A percentile compares a stretch with the other conserved stretches of the same genome.
phyloP scores from a whole-genome alignment of 345 rosid species.

The Atalantia buxifolia region DNA sequence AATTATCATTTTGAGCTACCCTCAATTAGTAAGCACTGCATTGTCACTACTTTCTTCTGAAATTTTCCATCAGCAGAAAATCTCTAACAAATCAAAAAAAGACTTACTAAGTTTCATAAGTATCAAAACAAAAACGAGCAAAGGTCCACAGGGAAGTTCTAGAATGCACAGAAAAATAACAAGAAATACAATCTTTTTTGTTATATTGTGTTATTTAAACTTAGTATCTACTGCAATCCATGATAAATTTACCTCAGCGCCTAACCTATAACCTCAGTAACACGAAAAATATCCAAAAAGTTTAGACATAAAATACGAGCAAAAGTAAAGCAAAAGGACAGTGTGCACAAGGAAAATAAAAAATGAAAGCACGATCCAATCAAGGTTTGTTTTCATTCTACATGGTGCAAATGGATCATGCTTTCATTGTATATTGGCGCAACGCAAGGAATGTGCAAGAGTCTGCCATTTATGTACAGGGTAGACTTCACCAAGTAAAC shows the following conservation, averaged over 20 bases:
- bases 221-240: background rate
- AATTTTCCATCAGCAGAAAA: background rate
- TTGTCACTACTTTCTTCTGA: background rate
- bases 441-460: background rate
- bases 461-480: background rate
- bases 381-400: background rate
- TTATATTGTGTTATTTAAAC: background rate
- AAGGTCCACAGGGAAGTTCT: background rate
- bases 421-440: background rate
- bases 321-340: background rate
- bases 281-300: no score
- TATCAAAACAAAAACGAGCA: background rate
- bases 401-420: background rate
- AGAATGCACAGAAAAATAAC: background rate
- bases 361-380: background rate
- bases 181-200: background rate
- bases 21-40: background rate
- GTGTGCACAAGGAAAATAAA: no score
- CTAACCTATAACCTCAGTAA: no score
- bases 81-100: background rate
- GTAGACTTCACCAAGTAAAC: slow-evolving; percentile 1
- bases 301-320: background rate
- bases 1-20: background rate
- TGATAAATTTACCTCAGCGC: background rate
- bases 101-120: background rate